Conservation (phyloP, 2,329 filamentous ascomycete genomes). For the Graphilbum fragrans region DNA sequence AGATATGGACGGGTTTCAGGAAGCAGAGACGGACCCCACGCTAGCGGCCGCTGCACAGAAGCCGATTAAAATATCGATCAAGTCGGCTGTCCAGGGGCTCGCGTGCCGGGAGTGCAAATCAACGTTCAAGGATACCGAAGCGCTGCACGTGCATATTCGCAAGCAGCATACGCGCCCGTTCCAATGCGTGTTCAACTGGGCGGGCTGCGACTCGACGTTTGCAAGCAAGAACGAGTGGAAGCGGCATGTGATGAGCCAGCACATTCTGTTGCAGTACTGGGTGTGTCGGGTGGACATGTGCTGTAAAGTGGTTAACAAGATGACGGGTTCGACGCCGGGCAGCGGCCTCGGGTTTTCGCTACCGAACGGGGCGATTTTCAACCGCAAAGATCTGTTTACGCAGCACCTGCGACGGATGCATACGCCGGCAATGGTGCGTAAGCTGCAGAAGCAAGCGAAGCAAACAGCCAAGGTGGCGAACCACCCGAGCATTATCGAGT, state of each 20-base stretch:
- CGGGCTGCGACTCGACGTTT: slow-evolving; percentile 65
- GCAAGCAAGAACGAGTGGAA: slow-evolving; percentile 93
- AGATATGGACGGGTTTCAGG: no score
- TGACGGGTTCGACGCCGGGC: neutral
- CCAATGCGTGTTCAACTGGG: slow-evolving; percentile 65
- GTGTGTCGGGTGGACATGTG: slow-evolving; percentile 59
- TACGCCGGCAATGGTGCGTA: slow-evolving; percentile 32
- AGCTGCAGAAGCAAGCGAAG: slow-evolving; percentile 18
- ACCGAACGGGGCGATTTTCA: slow-evolving; percentile 57
- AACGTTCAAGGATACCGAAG: slow-evolving; percentile 31
- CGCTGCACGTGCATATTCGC: slow-evolving; percentile 37
- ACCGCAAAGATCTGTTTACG: slow-evolving; percentile 83
- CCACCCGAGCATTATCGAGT: slow-evolving; percentile 16
- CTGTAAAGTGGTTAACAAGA: slow-evolving; percentile 17
- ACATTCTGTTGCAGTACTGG: slow-evolving; percentile 66
- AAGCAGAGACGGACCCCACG: slow-evolving; percentile 3
- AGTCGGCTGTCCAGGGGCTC: slow-evolving; percentile 7
- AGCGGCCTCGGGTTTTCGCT: slow-evolving; percentile 13
- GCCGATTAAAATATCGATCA: slow-evolving; percentile 12
- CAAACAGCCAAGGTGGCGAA: slow-evolving; percentile 21
- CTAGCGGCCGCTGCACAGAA: slow-evolving; percentile 9
- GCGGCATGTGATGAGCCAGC: slow-evolving; percentile 71
- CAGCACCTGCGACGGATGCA: slow-evolving; percentile 87
- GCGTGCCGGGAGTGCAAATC: slow-evolving; percentile 24
- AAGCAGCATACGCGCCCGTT: slow-evolving; percentile 50